phyloP scores from a whole-genome alignment of 495 filamentous ascomycete species.

The Friedmanniomyces endolithicus region DNA sequence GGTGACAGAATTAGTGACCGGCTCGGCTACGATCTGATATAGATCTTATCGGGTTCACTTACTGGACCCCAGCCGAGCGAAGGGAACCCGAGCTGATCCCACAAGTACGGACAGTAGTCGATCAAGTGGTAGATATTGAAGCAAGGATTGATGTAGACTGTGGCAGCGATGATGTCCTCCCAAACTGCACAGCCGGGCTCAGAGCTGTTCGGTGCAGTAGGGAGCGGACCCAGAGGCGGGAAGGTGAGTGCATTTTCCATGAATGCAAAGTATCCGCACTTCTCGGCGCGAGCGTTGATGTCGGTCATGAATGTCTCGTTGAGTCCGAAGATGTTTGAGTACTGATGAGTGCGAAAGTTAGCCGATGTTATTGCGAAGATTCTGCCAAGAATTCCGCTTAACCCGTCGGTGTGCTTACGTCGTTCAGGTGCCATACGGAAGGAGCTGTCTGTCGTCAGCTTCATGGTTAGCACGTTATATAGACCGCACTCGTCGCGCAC shows the following conservation, averaged over 20 bases:
- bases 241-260: slow-evolving; percentile 45
- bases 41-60: background rate
- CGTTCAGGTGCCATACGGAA: background rate
- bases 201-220: slow-evolving; percentile 26
- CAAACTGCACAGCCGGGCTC: slow-evolving; percentile 41
- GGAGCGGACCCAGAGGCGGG: slow-evolving; percentile 33
- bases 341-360: slow-evolving; percentile 10
- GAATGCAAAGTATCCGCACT: slow-evolving; percentile 46
- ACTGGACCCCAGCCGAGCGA: slow-evolving; percentile 30
- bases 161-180: slow-evolving; percentile 37
- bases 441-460: background rate
- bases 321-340: slow-evolving; percentile 44
- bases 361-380: slow-evolving; percentile 8
- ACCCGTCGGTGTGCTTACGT: no score
- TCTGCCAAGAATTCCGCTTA: no score
- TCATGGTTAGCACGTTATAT: background rate
- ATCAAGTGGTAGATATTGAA: slow-evolving; percentile 35
- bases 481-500: background rate
- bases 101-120: slow-evolving; percentile 34
- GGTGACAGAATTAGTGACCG: background rate
- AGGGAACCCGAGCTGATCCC: slow-evolving; percentile 26
- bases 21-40: background rate
- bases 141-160: slow-evolving; percentile 43
- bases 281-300: slow-evolving; percentile 37
- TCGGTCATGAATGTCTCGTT: slow-evolving; percentile 42